A percentile compares a stretch with the other conserved stretches of the same genome.
These are phyloP conservation scores for Solanum neorickii DNA, from an alignment of 257 asterid species.

Conservation along the genomic window DNA sequence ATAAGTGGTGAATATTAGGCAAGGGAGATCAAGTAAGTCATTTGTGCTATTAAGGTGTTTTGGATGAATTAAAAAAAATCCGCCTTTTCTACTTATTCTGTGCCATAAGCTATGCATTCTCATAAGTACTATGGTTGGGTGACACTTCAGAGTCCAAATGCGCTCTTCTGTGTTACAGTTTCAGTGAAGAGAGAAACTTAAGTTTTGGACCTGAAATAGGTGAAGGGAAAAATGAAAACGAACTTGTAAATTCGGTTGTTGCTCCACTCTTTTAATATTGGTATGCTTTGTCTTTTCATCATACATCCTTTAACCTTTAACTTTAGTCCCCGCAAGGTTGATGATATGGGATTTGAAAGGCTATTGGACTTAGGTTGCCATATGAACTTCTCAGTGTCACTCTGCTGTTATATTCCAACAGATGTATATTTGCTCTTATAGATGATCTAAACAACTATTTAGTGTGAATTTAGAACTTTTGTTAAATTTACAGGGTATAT, in stretches of 20 bases:
- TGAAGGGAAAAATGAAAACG: neutral
- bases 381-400: neutral
- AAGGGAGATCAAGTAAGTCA: neutral
- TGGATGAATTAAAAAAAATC: neutral
- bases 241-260: neutral
- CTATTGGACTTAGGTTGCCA: neutral
- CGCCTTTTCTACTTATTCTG: neutral
- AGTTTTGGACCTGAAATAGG: neutral
- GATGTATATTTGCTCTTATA: neutral
- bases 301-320: neutral
- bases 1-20: neutral
- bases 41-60: neutral
- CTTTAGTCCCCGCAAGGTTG: neutral
- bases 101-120: neutral
- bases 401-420: neutral
- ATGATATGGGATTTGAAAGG: neutral
- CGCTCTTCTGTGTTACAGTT: neutral
- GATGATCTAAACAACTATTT: neutral
- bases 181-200: neutral
- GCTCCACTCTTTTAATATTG: neutral
- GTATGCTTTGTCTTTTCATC: neutral
- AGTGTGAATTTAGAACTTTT: neutral
- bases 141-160: neutral
- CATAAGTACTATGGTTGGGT: neutral
- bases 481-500: conserved; percentile 33